phyloP scores from a whole-genome alignment of 1,139 yeast species.

The Spathaspora sp. region DNA sequence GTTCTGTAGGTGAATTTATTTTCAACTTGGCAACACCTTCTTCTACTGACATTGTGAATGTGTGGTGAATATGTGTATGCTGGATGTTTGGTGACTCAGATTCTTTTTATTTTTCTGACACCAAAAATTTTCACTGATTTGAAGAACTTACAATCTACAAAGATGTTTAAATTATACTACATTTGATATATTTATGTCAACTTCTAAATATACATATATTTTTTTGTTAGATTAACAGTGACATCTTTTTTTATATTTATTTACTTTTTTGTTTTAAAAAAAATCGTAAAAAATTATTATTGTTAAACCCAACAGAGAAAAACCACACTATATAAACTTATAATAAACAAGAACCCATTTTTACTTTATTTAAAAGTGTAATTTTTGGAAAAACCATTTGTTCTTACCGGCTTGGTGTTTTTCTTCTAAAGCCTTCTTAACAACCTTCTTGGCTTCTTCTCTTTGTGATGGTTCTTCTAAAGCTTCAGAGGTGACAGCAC shows the following conservation, averaged over 20 bases:
- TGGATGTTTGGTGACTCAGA: neutral
- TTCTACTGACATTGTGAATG: constrained; percentile 18
- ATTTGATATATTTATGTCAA: neutral
- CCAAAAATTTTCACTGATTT: neutral
- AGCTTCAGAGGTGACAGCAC: constrained; percentile 88
- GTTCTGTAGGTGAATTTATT: constrained; percentile 16
- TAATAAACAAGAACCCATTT: neutral
- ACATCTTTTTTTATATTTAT: neutral
- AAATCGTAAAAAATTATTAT: neutral
- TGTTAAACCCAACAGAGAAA: constrained; percentile 1
- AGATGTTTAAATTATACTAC: neutral
- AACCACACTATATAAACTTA: constrained; percentile 1
- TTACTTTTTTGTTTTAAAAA: neutral
- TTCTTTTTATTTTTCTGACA: neutral
- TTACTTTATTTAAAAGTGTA: constrained; percentile 71
- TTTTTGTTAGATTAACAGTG: neutral
- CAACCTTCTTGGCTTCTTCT: constrained; percentile 98
- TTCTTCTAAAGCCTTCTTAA: constrained; percentile 99
- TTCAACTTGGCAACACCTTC: constrained; percentile 26
- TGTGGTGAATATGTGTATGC: neutral
- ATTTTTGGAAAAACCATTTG: constrained; percentile 99
- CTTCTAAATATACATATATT: neutral
- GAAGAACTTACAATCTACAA: neutral
- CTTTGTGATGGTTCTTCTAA: constrained; percentile 98
- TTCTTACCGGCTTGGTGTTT: constrained; percentile 99